Evolutionary conservation across 2,329 filamentous ascomycete genomes (phyloP), one percentile per base, ranked within the genome.

Genomic region (Knufia fluminis): DNA sequence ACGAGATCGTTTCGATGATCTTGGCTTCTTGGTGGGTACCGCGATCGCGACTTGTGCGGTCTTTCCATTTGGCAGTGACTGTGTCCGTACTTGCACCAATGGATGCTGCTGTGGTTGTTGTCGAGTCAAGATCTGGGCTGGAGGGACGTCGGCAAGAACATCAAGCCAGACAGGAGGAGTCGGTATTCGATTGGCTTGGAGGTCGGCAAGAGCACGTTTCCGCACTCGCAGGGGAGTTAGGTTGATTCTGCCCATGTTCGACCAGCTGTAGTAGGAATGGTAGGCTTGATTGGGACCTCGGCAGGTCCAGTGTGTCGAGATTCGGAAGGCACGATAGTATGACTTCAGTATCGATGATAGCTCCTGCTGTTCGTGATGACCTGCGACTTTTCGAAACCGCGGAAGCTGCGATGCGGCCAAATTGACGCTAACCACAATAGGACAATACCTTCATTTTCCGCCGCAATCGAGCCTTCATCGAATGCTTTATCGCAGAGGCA

Each of bases 1-100:
- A 80, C 88, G 24, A 84, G 75, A 65, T 31, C 45, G 52, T 22
- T 83, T 85, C 64, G 74, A 73, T 31, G 70, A 68, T 60, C 75
- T 79, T n/a, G 65, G 63, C 45, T 55, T 57, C 41, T 47, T 59
- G 35, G 52, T 55, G 4, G 43, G 44, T 20, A 51, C 46, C 42
- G 51, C 48, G 3, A 42, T 26, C 2, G 48, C 48, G 35, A 56
- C 52, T 48, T 58, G 53, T 38, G 54, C 46, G 35, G 51, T 54
- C 26, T 44, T 52, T 17, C 55, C 55, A 42, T 50, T 46, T 8
- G 56, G 54, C 10, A 57, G 50, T 14, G 63, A 63, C 56, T 62
- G 65, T 54, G 66, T 54, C 50, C 68, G 66, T 56, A 67, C 65
- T 51, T 64, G 63, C 16, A 68, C 59, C 49, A 71, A 57, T 49